Evolutionary conservation across 768 basidiomycete genomes (phyloP).

Genomic region (Phylloporus sp.): DNA sequence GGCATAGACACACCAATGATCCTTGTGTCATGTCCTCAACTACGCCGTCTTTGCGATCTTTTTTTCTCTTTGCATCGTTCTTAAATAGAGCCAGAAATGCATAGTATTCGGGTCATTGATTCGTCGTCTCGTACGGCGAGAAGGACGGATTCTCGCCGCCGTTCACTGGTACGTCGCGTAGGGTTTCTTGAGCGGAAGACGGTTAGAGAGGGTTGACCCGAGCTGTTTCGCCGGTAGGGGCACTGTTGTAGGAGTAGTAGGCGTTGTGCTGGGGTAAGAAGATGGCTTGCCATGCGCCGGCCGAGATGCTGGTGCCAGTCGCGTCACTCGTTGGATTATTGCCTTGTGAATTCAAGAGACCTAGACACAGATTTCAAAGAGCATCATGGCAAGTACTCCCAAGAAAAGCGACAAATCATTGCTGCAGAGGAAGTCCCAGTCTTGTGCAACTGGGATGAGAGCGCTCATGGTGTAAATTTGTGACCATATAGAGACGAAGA

Average conservation of each 20-base stretch:
- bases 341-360: too few relatives aligned
- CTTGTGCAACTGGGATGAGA: too few relatives aligned
- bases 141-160: constrained; percentile 28
- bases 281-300: constrained; percentile 70
- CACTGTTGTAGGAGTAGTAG: constrained; percentile 86
- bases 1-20: too few relatives aligned
- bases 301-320: constrained; percentile 22
- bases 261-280: constrained; percentile 72
- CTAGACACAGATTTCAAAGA: too few relatives aligned
- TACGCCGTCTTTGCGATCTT: constrained; percentile 88
- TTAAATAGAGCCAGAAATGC: constrained; percentile 35
- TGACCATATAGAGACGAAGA: too few relatives aligned
- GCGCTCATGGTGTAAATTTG: too few relatives aligned
- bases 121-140: constrained; percentile 18
- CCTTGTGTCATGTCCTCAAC: constrained; percentile 57
- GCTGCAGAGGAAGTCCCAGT: too few relatives aligned
- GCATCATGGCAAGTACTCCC: too few relatives aligned
- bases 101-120: constrained; percentile 15
- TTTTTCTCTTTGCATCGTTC: constrained; percentile 85
- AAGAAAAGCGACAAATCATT: too few relatives aligned
- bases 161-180: constrained; percentile 22
- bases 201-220: constrained; percentile 73
- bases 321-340: too few relatives aligned
- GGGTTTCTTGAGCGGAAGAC: constrained; percentile 19
- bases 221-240: constrained; percentile 71